A percentile compares a stretch with the other conserved stretches of the same genome.
phyloP scores from a whole-genome alignment of 1,284 basidiomycete genomes.

The Mycosarcoma mackinlayi region DNA sequence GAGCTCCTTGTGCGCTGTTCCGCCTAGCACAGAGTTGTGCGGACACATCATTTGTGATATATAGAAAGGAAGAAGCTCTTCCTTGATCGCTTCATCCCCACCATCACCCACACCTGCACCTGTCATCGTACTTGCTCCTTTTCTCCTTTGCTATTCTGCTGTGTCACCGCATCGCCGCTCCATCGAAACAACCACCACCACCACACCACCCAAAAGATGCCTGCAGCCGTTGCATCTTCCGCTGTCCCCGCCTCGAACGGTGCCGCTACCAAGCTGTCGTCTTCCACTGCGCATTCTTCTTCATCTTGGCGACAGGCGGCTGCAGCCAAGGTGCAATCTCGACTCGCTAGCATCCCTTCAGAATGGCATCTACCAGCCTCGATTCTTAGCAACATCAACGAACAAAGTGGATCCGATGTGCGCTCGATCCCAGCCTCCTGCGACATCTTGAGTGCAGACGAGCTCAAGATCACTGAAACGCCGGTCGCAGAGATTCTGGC shows the following conservation, averaged over 20 bases:
- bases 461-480: constrained; percentile 38
- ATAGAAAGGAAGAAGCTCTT: too few relatives aligned
- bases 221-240: constrained; percentile 18
- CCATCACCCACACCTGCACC: too few relatives aligned
- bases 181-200: not conserved
- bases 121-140: too few relatives aligned
- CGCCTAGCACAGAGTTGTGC: too few relatives aligned
- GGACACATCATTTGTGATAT: too few relatives aligned
- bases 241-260: constrained; percentile 9
- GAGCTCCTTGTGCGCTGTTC: not conserved
- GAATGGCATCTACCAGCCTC: constrained; percentile 30
- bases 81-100: not conserved
- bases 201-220: too few relatives aligned
- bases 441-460: constrained; percentile 29
- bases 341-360: constrained; percentile 26
- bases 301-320: constrained; percentile 34
- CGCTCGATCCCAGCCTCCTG: constrained; percentile 31
- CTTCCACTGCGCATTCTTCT: constrained; percentile 5
- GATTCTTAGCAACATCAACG: constrained; percentile 7
- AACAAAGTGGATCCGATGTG: constrained; percentile 25
- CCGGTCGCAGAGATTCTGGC: constrained; percentile 21
- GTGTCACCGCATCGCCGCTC: not conserved
- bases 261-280: constrained; percentile 15
- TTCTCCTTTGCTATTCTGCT: too few relatives aligned
- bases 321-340: constrained; percentile 35